Evolutionary conservation across 352 stramenopile species (phyloP), one percentile per base, ranked within the genome.

Genomic region (Phytophthora tentaculata): DNA sequence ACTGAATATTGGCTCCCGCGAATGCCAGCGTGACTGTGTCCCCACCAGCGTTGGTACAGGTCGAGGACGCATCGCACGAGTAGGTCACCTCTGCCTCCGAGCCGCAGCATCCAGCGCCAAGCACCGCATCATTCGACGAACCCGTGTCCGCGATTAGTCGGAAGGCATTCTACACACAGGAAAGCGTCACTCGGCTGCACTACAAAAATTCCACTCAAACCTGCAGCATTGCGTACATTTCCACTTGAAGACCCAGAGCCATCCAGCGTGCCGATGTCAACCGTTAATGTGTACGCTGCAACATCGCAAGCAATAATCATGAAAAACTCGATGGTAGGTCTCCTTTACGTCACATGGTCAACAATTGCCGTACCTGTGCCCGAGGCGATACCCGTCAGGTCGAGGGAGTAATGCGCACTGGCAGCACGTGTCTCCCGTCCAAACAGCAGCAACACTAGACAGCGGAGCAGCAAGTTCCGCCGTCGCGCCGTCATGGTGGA

Each of bases 141-240:
- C 88, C 88, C 0, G 88, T 96, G 72, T 96, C 88, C 48, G 84
- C 81, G 41, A 96, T 90, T 14, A 96, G 55, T 44, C 79, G 78
- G 54, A 92, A 96, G 4, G 75, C 77, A n/a, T 90, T 90, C 85
- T 92, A 28, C 29, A 22, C 35, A 50, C 17, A 56, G 5, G 2
- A 53, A 28, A 26, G 22, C 5, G 2, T 29, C 16, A 60, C 24
- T 44, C n/a, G 20, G 24, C 50, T 41, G 39, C 55, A 47, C 13
- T 19, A 26, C 6, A 16, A 44, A 37, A 49, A 14, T 54, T 1
- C 12, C 37, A 51, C 0, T 50, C 3, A 32, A 37, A n/a, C 7
- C n/a, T 17, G 1, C 12, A 23, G 4, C 20, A 48, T 13, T 29
- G 39, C 73, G 13, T 72, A 84, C 76, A 56, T 28, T 79, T 29